phyloP scores from a whole-genome alignment of 2,329 filamentous ascomycete genomes.

The Ophiostoma perfectum region DNA sequence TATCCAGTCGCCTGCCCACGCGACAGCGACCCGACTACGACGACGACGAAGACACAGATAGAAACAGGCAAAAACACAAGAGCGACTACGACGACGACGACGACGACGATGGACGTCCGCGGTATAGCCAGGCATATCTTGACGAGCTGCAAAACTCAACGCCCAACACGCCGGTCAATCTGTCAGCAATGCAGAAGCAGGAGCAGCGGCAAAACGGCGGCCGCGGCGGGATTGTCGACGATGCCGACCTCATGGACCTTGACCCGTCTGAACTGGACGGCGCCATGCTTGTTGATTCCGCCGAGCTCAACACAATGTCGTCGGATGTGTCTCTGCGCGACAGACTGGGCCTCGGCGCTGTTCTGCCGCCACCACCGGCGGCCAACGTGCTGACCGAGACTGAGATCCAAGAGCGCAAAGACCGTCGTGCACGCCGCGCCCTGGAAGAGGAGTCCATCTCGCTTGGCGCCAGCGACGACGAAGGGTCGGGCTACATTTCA shows the following conservation, averaged over 20 bases:
- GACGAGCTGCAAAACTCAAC: conserved; percentile 81
- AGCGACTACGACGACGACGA: conserved; percentile 23
- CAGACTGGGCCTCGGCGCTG: background rate
- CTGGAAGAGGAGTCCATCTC: background rate
- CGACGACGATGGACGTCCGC: conserved; percentile 62
- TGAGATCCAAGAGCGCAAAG: conserved; percentile 87
- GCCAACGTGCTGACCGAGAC: conserved; percentile 66
- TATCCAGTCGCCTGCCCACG: conserved; percentile 48
- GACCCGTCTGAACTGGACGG: conserved; percentile 59
- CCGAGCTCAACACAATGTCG: conserved; percentile 34
- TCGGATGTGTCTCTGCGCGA: conserved; percentile 25
- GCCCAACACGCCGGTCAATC: conserved; percentile 69
- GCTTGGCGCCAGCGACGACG: conserved; percentile 39
- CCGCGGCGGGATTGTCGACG: conserved; percentile 31
- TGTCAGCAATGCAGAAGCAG: conserved; percentile 34
- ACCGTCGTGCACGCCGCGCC: conserved; percentile 74
- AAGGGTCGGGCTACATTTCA: conserved; percentile 34
- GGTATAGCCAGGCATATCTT: conserved; percentile 80
- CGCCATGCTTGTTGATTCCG: conserved; percentile 55
- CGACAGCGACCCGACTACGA: conserved; percentile 38
- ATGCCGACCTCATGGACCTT: conserved; percentile 50
- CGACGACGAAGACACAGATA: conserved; percentile 41
- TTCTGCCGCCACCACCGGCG: conserved; percentile 30
- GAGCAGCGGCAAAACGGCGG: conserved; percentile 35
- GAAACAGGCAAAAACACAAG: background rate